A percentile compares a stretch with the other conserved stretches of the same genome.
These are phyloP conservation scores for Camelina laxa DNA, from an alignment of 345 rosid species.

Conservation along the genomic window DNA sequence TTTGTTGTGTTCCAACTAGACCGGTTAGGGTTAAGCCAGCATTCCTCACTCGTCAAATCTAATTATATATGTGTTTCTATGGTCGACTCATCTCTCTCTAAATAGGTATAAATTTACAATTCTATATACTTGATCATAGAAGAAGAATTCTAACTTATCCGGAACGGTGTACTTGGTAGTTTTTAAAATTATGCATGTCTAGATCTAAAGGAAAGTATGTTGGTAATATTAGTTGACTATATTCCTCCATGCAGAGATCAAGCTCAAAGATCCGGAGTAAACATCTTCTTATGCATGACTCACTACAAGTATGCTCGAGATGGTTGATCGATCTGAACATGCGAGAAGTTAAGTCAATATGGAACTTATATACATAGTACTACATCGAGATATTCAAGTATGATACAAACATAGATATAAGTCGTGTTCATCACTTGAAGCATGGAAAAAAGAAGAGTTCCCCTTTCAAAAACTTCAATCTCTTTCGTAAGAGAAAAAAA, in stretches of 20 bases:
- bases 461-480: constrained; percentile 46
- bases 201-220: background rate
- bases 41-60: too few relatives aligned
- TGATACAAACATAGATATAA: background rate
- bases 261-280: constrained; percentile 9
- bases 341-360: constrained; percentile 5
- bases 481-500: background rate
- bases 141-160: background rate
- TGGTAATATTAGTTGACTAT: constrained; percentile 20
- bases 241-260: constrained; percentile 28
- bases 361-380: background rate
- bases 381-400: constrained; percentile 1
- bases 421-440: too few relatives aligned
- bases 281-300: constrained; percentile 9
- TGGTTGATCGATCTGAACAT: constrained; percentile 15
- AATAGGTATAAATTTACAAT: background rate
- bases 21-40: too few relatives aligned
- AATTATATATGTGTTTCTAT: background rate
- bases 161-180: background rate
- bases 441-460: constrained; percentile 26
- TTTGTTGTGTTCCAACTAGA: too few relatives aligned
- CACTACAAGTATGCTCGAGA: background rate
- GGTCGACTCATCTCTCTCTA: background rate
- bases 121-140: background rate
- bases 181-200: background rate